Evolutionary conservation across 306 rosid species (phyloP).

Genomic region (Mucuna pruriens): DNA sequence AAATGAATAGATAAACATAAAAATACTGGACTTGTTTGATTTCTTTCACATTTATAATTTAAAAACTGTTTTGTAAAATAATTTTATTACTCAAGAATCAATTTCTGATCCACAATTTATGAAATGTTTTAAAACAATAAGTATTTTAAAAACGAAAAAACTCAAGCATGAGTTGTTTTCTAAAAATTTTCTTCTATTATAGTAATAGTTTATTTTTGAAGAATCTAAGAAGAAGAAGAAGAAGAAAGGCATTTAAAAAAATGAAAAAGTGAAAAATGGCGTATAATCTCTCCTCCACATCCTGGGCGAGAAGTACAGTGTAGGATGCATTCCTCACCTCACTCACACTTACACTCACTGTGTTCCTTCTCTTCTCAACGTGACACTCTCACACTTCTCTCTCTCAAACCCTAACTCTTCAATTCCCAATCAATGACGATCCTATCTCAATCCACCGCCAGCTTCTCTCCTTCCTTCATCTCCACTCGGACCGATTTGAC

Average conservation of each 20-base stretch:
- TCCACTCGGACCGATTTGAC: constrained; percentile 45
- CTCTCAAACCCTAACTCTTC: constrained; percentile 43
- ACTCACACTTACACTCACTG: not conserved
- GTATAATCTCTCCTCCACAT: constrained; percentile 40
- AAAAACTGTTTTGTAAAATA: no score
- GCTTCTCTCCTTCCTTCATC: constrained; percentile 64
- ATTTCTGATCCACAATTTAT: no score
- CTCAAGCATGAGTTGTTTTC: no score
- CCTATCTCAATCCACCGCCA: constrained; percentile 62
- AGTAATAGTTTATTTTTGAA: no score
- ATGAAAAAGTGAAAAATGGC: not conserved
- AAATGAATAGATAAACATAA: no score
- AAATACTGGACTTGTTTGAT: no score
- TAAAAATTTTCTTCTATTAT: no score
- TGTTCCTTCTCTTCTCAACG: not conserved
- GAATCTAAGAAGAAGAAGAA: not conserved
- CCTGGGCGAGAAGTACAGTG: not conserved
- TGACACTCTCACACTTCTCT: not conserved
- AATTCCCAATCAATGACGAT: constrained; percentile 63
- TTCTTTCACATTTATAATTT: no score
- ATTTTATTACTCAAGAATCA: no score
- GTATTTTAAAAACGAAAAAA: no score
- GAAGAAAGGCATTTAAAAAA: not conserved
- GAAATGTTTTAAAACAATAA: no score
- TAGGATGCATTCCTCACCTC: not conserved